Evolutionary conservation across 225 moss, liverwort and hornwort genomes (phyloP), one percentile per base, ranked within the genome.

Genomic region (Physcomitrium patens): DNA sequence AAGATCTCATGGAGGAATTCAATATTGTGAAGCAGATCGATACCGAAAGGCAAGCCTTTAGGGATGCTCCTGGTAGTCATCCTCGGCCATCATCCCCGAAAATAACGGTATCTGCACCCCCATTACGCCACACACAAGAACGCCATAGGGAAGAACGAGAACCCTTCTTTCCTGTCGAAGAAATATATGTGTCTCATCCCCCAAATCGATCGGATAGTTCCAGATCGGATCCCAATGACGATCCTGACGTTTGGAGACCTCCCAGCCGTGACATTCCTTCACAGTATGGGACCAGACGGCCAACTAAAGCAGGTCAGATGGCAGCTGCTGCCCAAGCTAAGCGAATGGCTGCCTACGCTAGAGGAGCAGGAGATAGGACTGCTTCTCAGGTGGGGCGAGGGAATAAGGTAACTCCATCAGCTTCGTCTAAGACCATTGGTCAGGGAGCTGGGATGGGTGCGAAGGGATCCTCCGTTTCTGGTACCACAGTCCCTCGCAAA

Each of bases 191-290:
- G 52, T 86, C 91, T 59, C 87, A 83, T 73, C 85, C 84, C 50
- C 78, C 89, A 65, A 77, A 71, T 69, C 31, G 31, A 37, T 37
- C 31, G 31, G 81, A 42, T 37, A 77, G 55, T 66, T 78, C 80
- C 41, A 78, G 76, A 69, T 78, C 85, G 82, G 91, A 89, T 74
- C 79, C 87, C 76, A 78, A 76, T 71, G 95, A 99, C 57, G 99
- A 99, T 77, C 99, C 99, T 59, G 99, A 99, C 78, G 99, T 99
- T 60, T 99, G 99, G 99, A 89, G 95, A 78, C 91, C 93, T 57
- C 99, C 99, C 31, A 27, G 87, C 28, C 90, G 94, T 60, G 96
- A 99, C 55, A 78, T 90, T 19, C 93, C 95, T 46, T 81, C 90
- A 11, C 95, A 95, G 76, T 99, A 99, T 76, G 99, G 99, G 62